phyloP scores from a whole-genome alignment of 495 filamentous ascomycete species.

The Penicillium cataractarum region DNA sequence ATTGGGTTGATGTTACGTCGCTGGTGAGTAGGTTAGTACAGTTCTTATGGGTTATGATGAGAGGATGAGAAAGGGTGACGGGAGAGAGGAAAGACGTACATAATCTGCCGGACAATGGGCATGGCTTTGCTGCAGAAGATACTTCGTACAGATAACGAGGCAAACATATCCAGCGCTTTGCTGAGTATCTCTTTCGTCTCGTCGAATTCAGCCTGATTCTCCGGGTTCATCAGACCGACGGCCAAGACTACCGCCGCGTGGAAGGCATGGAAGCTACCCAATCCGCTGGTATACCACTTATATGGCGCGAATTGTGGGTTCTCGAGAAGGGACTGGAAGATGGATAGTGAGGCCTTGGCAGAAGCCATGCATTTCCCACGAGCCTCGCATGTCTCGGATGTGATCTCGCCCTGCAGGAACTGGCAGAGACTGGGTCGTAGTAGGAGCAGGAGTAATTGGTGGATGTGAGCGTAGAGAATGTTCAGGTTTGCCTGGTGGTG shows the following conservation, averaged over 20 bases:
- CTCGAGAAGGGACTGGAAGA: slow-evolving; percentile 43
- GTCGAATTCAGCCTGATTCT: slow-evolving; percentile 36
- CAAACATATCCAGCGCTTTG: slow-evolving; percentile 41
- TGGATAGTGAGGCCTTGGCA: slow-evolving; percentile 44
- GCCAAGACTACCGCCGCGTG: slow-evolving; percentile 43
- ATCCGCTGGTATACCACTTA: slow-evolving; percentile 51
- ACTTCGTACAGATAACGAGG: slow-evolving; percentile 44
- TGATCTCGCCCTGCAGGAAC: slow-evolving; percentile 45
- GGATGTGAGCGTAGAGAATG: slow-evolving; percentile 51
- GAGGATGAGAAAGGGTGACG: neutral
- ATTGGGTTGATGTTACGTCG: slow-evolving; percentile 30
- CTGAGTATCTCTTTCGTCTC: slow-evolving; percentile 38
- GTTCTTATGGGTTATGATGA: neutral
- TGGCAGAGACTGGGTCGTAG: slow-evolving; percentile 47
- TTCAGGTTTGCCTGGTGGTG: slow-evolving; percentile 50
- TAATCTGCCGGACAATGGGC: slow-evolving; percentile 41
- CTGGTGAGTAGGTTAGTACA: slow-evolving; percentile 21
- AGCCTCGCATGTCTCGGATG: slow-evolving; percentile 42
- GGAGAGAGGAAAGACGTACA: slow-evolving; percentile 33
- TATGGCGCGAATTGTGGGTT: slow-evolving; percentile 43
- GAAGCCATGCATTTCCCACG: slow-evolving; percentile 48
- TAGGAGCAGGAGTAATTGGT: slow-evolving; percentile 52
- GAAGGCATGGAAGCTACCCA: slow-evolving; percentile 48
- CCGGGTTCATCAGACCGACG: slow-evolving; percentile 35
- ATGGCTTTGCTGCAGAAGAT: slow-evolving; percentile 49